These are phyloP conservation scores for Penicillium atrosanguineum DNA, from an alignment of 495 filamentous ascomycete species.

Conservation along the genomic window DNA sequence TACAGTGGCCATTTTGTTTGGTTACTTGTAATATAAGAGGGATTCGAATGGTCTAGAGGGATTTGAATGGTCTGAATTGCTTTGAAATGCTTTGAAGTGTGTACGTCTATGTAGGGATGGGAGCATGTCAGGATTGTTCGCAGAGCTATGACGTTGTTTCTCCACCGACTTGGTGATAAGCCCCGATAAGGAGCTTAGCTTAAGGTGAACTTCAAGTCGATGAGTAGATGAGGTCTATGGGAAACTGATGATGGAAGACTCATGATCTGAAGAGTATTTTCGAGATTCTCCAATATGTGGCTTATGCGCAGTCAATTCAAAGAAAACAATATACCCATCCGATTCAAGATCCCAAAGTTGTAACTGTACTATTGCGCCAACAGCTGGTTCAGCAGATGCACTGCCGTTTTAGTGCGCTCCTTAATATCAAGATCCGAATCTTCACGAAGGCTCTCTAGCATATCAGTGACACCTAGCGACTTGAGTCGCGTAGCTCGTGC, in stretches of 20 bases:
- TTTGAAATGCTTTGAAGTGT: background rate
- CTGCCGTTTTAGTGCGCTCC: conserved; percentile 77
- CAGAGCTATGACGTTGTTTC: conserved; percentile 22
- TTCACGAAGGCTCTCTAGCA: conserved; percentile 59
- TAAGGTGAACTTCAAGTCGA: background rate
- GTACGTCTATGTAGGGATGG: background rate
- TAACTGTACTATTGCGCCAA: conserved; percentile 18
- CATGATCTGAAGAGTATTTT: background rate
- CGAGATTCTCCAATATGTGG: conserved; percentile 1
- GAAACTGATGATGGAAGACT: background rate
- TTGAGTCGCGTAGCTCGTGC: conserved; percentile 65
- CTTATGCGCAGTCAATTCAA: conserved; percentile 14
- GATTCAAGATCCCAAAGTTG: background rate
- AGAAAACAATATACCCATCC: background rate
- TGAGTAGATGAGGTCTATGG: background rate
- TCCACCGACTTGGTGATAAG: conserved; percentile 6
- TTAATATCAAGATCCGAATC: conserved; percentile 81
- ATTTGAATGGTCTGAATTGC: too few relatives aligned
- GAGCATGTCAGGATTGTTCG: background rate
- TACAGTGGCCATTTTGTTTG: conserved; percentile 31
- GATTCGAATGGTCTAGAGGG: background rate
- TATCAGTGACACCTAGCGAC: conserved; percentile 66
- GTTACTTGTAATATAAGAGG: background rate
- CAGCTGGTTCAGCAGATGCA: conserved; percentile 58
- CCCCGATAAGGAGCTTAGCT: background rate